Evolutionary conservation across 1,139 yeast species (phyloP).

Genomic region (Kurtzmaniella quercitrusa): DNA sequence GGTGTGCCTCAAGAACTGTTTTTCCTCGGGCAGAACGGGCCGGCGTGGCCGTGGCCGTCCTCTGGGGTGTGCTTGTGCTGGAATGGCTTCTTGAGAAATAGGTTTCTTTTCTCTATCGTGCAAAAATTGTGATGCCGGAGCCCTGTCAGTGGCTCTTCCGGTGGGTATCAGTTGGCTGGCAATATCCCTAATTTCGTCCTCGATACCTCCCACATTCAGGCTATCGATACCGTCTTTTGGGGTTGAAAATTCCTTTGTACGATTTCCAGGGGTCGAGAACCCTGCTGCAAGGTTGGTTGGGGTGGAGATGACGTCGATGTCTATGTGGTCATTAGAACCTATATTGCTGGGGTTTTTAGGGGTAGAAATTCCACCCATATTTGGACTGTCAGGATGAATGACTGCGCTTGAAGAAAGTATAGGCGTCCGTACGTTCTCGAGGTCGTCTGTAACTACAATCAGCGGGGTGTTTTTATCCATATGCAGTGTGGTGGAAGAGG

Average conservation of each 20-base stretch:
- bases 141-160: conserved; percentile 2
- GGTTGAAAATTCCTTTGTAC: background rate
- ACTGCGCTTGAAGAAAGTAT: background rate
- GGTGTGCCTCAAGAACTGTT: conserved; percentile 24
- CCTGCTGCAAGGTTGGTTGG: background rate
- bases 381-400: background rate
- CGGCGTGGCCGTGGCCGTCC: conserved; percentile 18
- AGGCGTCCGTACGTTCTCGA: background rate
- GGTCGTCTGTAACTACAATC: background rate
- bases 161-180: background rate
- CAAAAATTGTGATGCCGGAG: background rate
- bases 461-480: background rate
- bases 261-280: background rate
- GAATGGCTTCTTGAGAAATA: conserved; percentile 4
- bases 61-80: conserved; percentile 1
- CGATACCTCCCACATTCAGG: background rate
- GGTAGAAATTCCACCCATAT: background rate
- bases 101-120: background rate
- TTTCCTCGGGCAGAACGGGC: conserved; percentile 27
- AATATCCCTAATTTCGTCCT: conserved; percentile 3
- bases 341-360: background rate
- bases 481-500: background rate
- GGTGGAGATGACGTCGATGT: too few relatives aligned
- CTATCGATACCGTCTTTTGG: background rate
- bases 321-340: background rate